Evolutionary conservation across 441 rosid species (phyloP).

Genomic region (Euphorbia celastroides): DNA sequence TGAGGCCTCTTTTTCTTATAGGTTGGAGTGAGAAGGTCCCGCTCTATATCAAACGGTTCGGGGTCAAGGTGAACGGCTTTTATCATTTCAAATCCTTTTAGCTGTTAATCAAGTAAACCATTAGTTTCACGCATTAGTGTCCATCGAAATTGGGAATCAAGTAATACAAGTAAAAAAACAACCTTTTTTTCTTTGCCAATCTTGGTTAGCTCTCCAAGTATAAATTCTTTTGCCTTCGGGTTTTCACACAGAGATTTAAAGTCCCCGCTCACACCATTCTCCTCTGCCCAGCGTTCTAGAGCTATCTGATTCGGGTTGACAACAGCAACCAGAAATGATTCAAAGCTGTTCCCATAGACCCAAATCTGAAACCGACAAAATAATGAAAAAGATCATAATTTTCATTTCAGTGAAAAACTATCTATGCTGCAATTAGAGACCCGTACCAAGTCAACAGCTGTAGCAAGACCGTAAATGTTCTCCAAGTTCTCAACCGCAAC

Average conservation of each 20-base stretch:
- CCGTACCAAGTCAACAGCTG: conserved; percentile 63
- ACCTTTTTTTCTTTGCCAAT: conserved; percentile 78
- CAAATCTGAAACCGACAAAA: conserved; percentile 50
- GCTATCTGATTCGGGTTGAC: conserved; percentile 59
- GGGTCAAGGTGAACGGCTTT: conserved; percentile 86
- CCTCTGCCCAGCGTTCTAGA: conserved; percentile 78
- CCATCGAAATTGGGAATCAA: background rate
- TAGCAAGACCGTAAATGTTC: conserved; percentile 53
- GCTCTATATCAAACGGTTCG: conserved; percentile 75
- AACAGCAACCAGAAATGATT: conserved; percentile 75
- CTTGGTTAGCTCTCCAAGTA: conserved; percentile 60
- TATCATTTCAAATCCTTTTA: conserved; percentile 82
- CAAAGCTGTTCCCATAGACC: conserved; percentile 95
- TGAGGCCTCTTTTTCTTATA: conserved; percentile 97
- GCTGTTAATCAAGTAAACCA: conserved; percentile 32
- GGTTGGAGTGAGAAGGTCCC: conserved; percentile 89
- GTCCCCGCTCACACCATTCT: conserved; percentile 54
- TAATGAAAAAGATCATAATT: background rate
- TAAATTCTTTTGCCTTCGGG: conserved; percentile 53
- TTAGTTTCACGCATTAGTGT: background rate
- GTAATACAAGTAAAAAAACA: conserved; percentile 1
- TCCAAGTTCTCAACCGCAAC: conserved; percentile 94
- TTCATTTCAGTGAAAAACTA: too few relatives aligned
- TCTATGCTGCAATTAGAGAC: background rate
- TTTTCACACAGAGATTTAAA: conserved; percentile 62